Evolutionary conservation across 1,139 yeast species (phyloP).

Genomic region (Suhomyces coccinellae): DNA sequence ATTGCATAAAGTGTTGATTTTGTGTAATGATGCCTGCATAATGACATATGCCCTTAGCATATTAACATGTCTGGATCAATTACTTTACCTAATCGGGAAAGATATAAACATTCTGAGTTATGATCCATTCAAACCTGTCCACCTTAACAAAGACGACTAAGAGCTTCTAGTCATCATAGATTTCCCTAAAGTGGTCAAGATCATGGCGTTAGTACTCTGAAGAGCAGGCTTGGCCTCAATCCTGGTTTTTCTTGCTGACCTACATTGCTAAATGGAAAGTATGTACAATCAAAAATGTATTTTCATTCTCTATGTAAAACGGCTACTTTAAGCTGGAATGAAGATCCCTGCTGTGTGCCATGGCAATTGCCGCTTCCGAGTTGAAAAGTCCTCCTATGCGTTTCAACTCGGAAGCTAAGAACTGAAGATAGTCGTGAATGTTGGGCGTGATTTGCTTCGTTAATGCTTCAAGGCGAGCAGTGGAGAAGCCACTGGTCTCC

Average conservation of each 20-base stretch:
- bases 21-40: constrained; percentile 4
- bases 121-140: no score
- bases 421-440: constrained; percentile 15
- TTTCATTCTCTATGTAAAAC: not conserved
- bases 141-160: no score
- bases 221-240: no score
- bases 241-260: no score
- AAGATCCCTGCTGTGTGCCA: constrained; percentile 19
- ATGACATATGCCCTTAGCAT: not conserved
- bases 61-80: constrained; percentile 10
- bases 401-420: constrained; percentile 15
- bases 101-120: constrained; percentile 1
- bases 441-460: constrained; percentile 8
- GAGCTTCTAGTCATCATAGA: no score
- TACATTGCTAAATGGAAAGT: no score
- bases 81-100: constrained; percentile 17
- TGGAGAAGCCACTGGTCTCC: constrained; percentile 1
- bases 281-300: not conserved
- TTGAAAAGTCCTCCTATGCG: constrained; percentile 10
- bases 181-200: no score
- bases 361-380: constrained; percentile 13
- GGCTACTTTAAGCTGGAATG: constrained; percentile 9
- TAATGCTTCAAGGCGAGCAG: constrained; percentile 10
- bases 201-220: no score
- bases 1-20: not conserved